Evolutionary conservation across 768 basidiomycete genomes (phyloP), one percentile per base, ranked within the genome.

Genomic region (Leccinum uliginosum): DNA sequence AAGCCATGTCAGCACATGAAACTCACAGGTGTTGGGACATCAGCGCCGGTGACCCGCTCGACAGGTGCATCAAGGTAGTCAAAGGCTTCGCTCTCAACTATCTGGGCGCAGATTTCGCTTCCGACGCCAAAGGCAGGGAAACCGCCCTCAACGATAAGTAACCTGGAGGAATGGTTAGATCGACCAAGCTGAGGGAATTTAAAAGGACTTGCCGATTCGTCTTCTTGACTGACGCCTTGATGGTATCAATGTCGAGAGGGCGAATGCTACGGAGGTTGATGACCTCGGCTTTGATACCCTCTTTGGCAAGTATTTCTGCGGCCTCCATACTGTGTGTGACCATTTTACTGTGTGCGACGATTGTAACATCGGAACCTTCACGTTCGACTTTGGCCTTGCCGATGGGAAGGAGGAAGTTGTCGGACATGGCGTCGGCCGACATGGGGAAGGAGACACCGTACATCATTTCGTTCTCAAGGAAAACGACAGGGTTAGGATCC

Each of bases 101-200:
- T 93, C 74, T 98, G 95, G 14, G 97, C 97, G 64, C 91, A 92
- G 67, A 99, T 96, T 76, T 99, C 97, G 65, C 93, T 95, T 62
- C 97, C 97, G 54, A 99, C 96, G 77, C 97, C 93, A 73, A 98
- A 98, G 50, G 83, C 87, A 38, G 97, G 97, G 93, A 97, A 99
- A 38, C 97, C 97, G 74, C 96, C 96, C 75, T 99, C 97, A 51
- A 93, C 95, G 56, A 90, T 91, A 53, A 99, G 80, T 60, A 99
- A 82, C 55, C 92, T 94, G 61, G 26, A 58, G 30, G 43, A 19
- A 6, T 19, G 40, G 35, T 65, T 50, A 52, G 52, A 57, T 45
- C 23, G 23, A 21, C 2, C 1, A 15, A 53, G 40, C 26, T 27
- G 54, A 15, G 35, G 3, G 23, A 29, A 56, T 44, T 19, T 10